A percentile compares a stretch with the other conserved stretches of the same genome.
These are phyloP conservation scores for Hypoxylon fragiforme DNA, from an alignment of 495 filamentous ascomycete species.

Conservation along the genomic window DNA sequence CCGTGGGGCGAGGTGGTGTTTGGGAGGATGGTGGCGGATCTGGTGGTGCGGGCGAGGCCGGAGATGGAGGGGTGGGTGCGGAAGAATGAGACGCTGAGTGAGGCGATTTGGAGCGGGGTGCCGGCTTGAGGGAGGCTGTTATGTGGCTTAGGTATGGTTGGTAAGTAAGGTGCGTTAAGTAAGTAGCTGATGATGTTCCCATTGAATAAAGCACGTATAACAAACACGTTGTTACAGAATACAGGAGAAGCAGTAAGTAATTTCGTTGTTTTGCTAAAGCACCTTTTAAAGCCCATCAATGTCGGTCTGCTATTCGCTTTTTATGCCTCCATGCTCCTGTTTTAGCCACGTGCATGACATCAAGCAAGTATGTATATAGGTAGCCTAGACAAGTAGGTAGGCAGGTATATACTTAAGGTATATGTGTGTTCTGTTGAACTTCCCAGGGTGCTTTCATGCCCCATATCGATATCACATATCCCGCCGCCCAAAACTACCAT, in stretches of 20 bases:
- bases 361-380: too few relatives aligned
- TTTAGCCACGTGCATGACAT: too few relatives aligned
- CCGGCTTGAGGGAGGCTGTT: slow-evolving; percentile 23
- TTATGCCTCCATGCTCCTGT: too few relatives aligned
- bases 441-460: background rate
- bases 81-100: slow-evolving; percentile 37
- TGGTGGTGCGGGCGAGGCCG: slow-evolving; percentile 37
- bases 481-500: too few relatives aligned
- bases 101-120: slow-evolving; percentile 37
- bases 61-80: slow-evolving; percentile 33
- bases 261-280: too few relatives aligned
- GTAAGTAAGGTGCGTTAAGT: background rate
- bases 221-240: too few relatives aligned
- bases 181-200: too few relatives aligned
- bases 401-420: slow-evolving; percentile 7
- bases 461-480: too few relatives aligned
- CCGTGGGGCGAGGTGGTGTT: slow-evolving; percentile 47
- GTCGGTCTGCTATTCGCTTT: too few relatives aligned
- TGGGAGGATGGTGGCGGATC: slow-evolving; percentile 49
- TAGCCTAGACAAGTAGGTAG: slow-evolving; percentile 1
- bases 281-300: too few relatives aligned
- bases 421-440: slow-evolving; percentile 2
- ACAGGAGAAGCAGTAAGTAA: too few relatives aligned
- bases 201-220: too few relatives aligned
- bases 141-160: background rate